Evolutionary conservation across 306 rosid genomes (phyloP).

Genomic region (Lablab purpureus): DNA sequence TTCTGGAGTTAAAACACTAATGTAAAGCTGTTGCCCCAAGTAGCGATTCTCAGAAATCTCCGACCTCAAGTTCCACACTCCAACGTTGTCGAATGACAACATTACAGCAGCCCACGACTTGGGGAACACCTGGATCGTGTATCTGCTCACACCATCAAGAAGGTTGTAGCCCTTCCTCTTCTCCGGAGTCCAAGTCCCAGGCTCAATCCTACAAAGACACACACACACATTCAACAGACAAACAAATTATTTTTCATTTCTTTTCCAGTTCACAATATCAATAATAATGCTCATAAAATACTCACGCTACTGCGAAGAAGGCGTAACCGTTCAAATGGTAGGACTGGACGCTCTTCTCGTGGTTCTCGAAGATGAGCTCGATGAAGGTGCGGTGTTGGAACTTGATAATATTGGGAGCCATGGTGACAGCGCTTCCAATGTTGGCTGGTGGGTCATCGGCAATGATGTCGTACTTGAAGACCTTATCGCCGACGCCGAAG

Average conservation of each 20-base stretch:
- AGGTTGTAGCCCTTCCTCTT: constrained; percentile 66
- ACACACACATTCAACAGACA: background rate
- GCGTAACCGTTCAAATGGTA: constrained; percentile 75
- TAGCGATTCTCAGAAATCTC: constrained; percentile 67
- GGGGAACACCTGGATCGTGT: constrained; percentile 77
- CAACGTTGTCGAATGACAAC: constrained; percentile 66
- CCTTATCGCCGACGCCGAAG: constrained; percentile 48
- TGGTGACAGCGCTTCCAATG: background rate
- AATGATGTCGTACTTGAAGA: constrained; percentile 62
- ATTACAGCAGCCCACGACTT: constrained; percentile 74
- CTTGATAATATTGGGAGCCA: constrained; percentile 59
- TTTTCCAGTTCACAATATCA: too few relatives aligned
- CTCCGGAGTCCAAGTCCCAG: constrained; percentile 79
- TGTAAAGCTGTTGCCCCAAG: constrained; percentile 73
- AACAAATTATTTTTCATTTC: too few relatives aligned
- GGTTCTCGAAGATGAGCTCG: constrained; percentile 87
- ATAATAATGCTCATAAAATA: background rate
- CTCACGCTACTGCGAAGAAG: constrained; percentile 80
- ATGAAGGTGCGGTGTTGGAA: constrained; percentile 55
- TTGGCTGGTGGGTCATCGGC: constrained; percentile 38
- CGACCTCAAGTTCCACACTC: constrained; percentile 76
- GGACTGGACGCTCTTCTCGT: constrained; percentile 70
- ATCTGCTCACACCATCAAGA: constrained; percentile 79
- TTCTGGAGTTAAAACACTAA: constrained; percentile 55
- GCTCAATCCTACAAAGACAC: constrained; percentile 57